phyloP scores from a whole-genome alignment of 1,139 yeast genomes.

The Pichia sp. region DNA sequence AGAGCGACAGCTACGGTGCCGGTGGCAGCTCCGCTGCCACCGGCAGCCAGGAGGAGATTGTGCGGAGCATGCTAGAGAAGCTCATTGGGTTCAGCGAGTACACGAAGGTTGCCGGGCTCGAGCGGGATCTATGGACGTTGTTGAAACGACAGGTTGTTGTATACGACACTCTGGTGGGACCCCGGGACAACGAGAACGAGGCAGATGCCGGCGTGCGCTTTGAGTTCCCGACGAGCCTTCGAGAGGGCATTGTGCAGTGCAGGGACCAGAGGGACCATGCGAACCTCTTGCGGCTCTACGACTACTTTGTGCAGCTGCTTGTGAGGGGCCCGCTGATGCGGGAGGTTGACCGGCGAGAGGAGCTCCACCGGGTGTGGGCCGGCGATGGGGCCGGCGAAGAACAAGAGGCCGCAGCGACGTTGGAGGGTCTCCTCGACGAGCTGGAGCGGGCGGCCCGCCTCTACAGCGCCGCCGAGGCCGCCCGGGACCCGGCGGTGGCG shows the following conservation, averaged over 20 bases:
- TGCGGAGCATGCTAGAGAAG: not conserved
- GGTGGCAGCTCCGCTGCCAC: not conserved
- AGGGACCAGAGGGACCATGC: slow-evolving; percentile 7
- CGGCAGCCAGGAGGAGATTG: not conserved
- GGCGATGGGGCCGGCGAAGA: not conserved
- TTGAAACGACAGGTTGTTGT: slow-evolving; percentile 3
- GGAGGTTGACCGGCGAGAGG: slow-evolving; percentile 6
- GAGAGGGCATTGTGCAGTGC: slow-evolving; percentile 8
- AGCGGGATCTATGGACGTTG: slow-evolving; percentile 2
- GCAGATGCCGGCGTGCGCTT: slow-evolving; percentile 1
- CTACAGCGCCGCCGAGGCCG: not conserved
- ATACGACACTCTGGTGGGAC: slow-evolving; percentile 9
- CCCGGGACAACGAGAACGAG: slow-evolving; percentile 5
- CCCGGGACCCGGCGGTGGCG: not conserved
- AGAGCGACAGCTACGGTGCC: slow-evolving; percentile 15
- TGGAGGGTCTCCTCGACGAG: slow-evolving; percentile 4
- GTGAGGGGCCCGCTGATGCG: not conserved
- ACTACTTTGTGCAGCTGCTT: slow-evolving; percentile 10
- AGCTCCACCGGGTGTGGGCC: not conserved
- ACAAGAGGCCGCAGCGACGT: too few species aligned
- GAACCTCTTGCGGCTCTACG: slow-evolving; percentile 11
- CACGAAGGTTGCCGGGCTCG: slow-evolving; percentile 5
- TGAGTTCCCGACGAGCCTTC: slow-evolving; percentile 4
- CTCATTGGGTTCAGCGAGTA: slow-evolving; percentile 21
- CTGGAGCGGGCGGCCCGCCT: not conserved